These are phyloP conservation scores for Penicillium tannophilum DNA, from an alignment of 495 filamentous ascomycete species.

Conservation along the genomic window DNA sequence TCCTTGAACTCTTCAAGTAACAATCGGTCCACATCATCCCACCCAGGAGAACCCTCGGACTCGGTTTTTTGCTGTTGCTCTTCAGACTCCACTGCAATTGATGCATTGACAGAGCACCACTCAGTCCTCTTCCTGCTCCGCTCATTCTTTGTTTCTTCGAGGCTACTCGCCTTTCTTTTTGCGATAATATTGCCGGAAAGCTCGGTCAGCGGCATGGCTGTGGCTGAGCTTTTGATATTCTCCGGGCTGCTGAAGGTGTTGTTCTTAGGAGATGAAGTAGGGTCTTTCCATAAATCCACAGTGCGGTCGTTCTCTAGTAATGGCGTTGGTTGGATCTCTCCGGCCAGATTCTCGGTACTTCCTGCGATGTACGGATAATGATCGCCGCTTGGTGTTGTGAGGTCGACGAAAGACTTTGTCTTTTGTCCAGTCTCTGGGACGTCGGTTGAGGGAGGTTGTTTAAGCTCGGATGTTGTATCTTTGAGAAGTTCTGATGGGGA, in stretches of 20 bases:
- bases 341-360: background rate
- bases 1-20: slow-evolving; percentile 43
- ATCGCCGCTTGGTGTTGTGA: background rate
- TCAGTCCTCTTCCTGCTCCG: background rate
- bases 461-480: background rate
- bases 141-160: background rate
- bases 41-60: slow-evolving; percentile 19
- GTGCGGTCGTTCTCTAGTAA: background rate
- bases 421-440: background rate
- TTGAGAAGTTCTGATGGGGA: slow-evolving; percentile 37
- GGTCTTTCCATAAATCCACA: slow-evolving; percentile 10
- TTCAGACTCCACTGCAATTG: background rate
- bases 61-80: background rate
- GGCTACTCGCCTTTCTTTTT: slow-evolving; percentile 12
- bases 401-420: background rate
- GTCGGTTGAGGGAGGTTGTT: background rate
- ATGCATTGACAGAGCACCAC: background rate
- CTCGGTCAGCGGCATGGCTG: background rate
- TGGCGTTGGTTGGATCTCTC: too few relatives aligned
- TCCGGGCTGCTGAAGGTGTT: slow-evolving; percentile 4
- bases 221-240: background rate
- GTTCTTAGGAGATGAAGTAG: background rate
- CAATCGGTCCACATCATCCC: slow-evolving; percentile 39
- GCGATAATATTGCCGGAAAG: background rate
- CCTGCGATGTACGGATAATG: background rate